Percentiles rank a stretch among this genome's conserved stretches.
phyloP scores from a whole-genome alignment of 768 basidiomycete genomes.

The Filobasidium floriforme region DNA sequence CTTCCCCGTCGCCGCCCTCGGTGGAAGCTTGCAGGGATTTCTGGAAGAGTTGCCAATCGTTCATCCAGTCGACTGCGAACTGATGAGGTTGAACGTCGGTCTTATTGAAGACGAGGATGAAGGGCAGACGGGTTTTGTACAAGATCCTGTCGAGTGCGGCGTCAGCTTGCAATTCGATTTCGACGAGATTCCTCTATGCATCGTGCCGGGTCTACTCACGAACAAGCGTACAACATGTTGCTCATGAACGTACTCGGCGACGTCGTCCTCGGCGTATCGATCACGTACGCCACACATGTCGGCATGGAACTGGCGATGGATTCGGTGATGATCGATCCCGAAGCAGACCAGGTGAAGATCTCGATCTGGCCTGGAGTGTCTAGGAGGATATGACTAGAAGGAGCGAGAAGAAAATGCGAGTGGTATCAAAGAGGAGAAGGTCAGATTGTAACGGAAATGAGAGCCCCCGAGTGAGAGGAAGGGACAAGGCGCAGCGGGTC shows the following conservation, averaged over 20 bases:
- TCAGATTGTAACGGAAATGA: no score
- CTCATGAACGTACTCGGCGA: conserved; percentile 95
- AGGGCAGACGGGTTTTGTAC: conserved; percentile 95
- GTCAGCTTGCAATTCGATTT: background rate
- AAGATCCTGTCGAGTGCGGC: conserved; percentile 60
- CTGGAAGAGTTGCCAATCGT: conserved; percentile 93
- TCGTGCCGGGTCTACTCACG: conserved; percentile 56
- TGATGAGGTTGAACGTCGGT: conserved; percentile 82
- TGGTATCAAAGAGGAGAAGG: background rate
- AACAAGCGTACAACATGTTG: conserved; percentile 99
- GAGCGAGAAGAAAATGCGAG: background rate
- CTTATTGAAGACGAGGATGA: conserved; percentile 98
- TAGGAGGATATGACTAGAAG: conserved; percentile 73
- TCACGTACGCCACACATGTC: conserved; percentile 89
- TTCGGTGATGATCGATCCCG: conserved; percentile 96
- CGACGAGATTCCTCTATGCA: no score
- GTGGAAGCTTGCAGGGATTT: conserved; percentile 67
- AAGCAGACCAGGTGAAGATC: conserved; percentile 99
- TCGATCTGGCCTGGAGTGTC: conserved; percentile 99
- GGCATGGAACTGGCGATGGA: conserved; percentile 88
- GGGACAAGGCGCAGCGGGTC: background rate
- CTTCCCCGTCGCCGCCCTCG: conserved; percentile 67
- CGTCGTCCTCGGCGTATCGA: conserved; percentile 90
- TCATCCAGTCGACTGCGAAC: conserved; percentile 97
- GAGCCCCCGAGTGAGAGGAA: conserved; percentile 10